Base-by-base conservation (phyloP, 176 grass and related monocot genomes). In the Triticum monococcum region DNA sequence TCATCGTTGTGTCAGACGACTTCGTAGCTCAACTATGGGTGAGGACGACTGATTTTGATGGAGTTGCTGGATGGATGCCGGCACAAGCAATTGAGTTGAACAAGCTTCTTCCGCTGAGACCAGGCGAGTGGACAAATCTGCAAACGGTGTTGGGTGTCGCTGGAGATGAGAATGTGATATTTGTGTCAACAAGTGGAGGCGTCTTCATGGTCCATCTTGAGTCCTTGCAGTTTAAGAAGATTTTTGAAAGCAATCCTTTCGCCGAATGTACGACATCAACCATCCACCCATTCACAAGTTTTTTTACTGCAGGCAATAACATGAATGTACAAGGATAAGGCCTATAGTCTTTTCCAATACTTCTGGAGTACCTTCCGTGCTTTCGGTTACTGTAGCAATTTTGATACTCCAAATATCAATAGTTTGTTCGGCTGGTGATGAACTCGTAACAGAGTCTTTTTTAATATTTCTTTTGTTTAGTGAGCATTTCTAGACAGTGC, bases 161-260 rank as follows among this genome's bases (percentile, higher is more conserved):
- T 62, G 68, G 81, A 23, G 68, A 83, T 43, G 33, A 62, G 25
- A 83, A 83, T 43, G 23, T 83, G 23, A 22, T 83, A 5, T 72
- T 83, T 57, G 81, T 72, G 9, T 61, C 52, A 1, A 72, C 68
- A 18, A 20, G 22, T 30, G 37, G 9, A 73, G 68, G 81, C 9
- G 5, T 60, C 68, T 83, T 83, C 68, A 73, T 83, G 81, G 81
- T 83, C n/a, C 4, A 73, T 73, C 81, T 83, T 16, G 33, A 83
- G 52, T 22, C 52, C 8, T 8, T 83, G 68, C n/a, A 62, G 81
- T 73, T 83, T 83, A 38, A 62, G 57, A 73, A 43, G 35, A 43
- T 43, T 41, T 72, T 73, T 8, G 81, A 73, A 13, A 25, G n/a
- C 50, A 62, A 41, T 59, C 33, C 68, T 83, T 60, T 61, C 1